Base-by-base conservation (phyloP, 169 alveolate genomes). In the Eimeria necatrix region DNA sequence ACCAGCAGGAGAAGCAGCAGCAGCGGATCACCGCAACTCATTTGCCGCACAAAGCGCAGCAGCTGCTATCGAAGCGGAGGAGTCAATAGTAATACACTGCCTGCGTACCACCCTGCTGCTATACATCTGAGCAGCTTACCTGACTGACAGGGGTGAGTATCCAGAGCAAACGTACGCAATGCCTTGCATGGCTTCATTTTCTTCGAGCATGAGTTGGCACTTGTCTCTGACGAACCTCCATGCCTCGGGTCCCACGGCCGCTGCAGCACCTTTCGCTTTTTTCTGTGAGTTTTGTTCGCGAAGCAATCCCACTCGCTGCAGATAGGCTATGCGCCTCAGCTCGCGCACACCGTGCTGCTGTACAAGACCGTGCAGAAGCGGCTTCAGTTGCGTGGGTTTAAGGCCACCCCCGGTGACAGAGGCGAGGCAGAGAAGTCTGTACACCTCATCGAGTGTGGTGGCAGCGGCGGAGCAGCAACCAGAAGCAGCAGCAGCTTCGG, bases 91-190 rank as follows among this genome's bases (percentile, higher is more conserved):
- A 32, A 32, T 2, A 32, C 41, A 32, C 2, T 32, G 41, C 41
- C 41, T 32, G 41, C 41, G 2, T 32, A 32, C 41, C 41, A 32
- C 41, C 41, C 41, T 32, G 41, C 41, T 32, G 41, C 41, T 7
- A 56, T 56, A 56, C 64, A 56, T 9, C 64, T 56, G 64, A 32
- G 41, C 24, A 12, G 52, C 64, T 68, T 9, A 93, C 96, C 94
- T 86, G 68, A 91, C 81, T 6, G 96, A 92, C 7, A 96, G 93
- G 0, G 98, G 98, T 1, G 98, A 96, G 71, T 96, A 96, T 46
- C 98, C 98, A 32, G 97, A 96, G 87, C 96, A 96, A 7, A 94
- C 98, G 83, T 95, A 89, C 16, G 97, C 95, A 12, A 95, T 93
- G 76, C 95, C 97, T 52, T 52, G 68, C 94, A 71, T 86, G 41